phyloP scores from a whole-genome alignment of 2,329 filamentous ascomycete genomes.

The Fonsecaea pedrosoi region DNA sequence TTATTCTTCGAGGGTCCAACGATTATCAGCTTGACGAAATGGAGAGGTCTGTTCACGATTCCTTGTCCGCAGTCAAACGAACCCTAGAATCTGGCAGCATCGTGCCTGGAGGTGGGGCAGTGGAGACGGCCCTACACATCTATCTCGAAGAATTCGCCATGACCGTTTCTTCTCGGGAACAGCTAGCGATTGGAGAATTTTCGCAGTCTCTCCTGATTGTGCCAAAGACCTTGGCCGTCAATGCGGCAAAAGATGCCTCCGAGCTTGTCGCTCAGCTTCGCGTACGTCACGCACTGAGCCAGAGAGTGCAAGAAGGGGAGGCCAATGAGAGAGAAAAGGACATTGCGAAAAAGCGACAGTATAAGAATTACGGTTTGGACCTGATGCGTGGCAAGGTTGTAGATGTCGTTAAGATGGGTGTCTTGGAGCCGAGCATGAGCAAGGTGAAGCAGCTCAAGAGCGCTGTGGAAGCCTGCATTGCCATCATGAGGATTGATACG shows the following conservation, averaged over 20 bases:
- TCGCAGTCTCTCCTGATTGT: constrained; percentile 92
- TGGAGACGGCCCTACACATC: constrained; percentile 98
- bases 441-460: constrained; percentile 98
- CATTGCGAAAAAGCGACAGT: constrained; percentile 90
- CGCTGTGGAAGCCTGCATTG: constrained; percentile 96
- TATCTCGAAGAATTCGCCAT: constrained; percentile 99
- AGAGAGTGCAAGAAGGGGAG: constrained; percentile 87
- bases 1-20: constrained; percentile 93
- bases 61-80: constrained; percentile 93
- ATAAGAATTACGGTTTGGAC: constrained; percentile 98
- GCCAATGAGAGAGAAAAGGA: constrained; percentile 80
- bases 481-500: constrained; percentile 99
- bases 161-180: constrained; percentile 93
- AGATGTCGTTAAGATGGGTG: constrained; percentile 91
- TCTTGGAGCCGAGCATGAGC: constrained; percentile 96
- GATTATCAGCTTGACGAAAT: constrained; percentile 98
- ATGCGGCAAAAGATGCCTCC: constrained; percentile 94
- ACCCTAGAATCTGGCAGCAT: constrained; percentile 96
- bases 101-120: constrained; percentile 92
- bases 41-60: constrained; percentile 98
- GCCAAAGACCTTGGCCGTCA: constrained; percentile 94
- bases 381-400: constrained; percentile 86
- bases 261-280: constrained; percentile 95
- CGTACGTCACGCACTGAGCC: constrained; percentile 89
- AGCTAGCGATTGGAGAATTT: constrained; percentile 97